Base-by-base conservation (phyloP, 2,329 filamentous ascomycete genomes). In the Verticillium albo-atrum region DNA sequence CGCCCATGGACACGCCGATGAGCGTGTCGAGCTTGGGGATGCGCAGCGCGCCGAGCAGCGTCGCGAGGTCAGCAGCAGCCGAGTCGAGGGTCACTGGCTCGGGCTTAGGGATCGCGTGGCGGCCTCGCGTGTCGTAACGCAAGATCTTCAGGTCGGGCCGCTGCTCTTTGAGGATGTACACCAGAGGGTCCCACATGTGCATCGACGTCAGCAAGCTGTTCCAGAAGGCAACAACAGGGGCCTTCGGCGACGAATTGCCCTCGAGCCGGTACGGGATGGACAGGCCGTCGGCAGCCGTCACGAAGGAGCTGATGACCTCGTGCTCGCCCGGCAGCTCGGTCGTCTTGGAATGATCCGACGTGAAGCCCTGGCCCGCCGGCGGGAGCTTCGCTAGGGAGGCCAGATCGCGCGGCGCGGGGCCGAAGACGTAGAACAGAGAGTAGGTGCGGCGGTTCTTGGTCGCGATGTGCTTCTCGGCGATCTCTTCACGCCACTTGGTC, bases 201-300 rank as follows among this genome's bases (percentile, higher is more conserved):
- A 89, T 82, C 54, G 88, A 86, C 2, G 90, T 91, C 7, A 96
- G 83, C 55, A 96, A 87, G 1, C 89, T 93, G 78, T 96, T 96
- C 74, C 82, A 82, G 65, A 93, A 89, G 23, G 91, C 86, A 12
- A 96, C 79, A 0, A 89, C 82, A 0, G 91, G 91, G 0, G 91
- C 89, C 23, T 82, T 70, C 0, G 87, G 84, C 32, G 87, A 80
- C 0, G 83, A 68, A 63, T 84, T 89, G 58, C 92, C 92, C 72
- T 95, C 90, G 2, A 96, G 81, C 15, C 86, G 83, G 74, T 91
- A 96, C 0, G 86, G 85, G 15, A 96, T 82, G 2, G 77, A 71
- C 6, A 92, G 85, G 1, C 85, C 86, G 68, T 96, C 91, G 0
- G 78, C 68, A 0, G 89, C 86, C 0, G 86, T 88, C 63, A 93